These are phyloP conservation scores for Carex myosuroides DNA, from an alignment of 176 grass and related monocot species.

Conservation along the genomic window DNA sequence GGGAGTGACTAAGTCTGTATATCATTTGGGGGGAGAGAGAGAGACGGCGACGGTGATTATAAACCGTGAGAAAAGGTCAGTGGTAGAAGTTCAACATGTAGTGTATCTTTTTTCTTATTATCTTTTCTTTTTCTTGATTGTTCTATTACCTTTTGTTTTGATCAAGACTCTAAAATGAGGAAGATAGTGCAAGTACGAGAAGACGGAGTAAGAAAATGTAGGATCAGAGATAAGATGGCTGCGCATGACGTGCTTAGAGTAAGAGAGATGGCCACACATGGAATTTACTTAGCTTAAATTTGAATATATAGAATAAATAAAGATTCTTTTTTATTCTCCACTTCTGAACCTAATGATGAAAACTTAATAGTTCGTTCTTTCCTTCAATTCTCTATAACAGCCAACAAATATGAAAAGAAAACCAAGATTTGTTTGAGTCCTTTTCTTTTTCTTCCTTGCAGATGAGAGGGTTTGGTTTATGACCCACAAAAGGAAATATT, in stretches of 20 bases:
- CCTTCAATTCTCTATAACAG: not conserved
- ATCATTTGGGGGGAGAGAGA: not conserved
- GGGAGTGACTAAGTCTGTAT: not conserved
- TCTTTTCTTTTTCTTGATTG: not conserved
- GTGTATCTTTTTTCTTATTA: not conserved
- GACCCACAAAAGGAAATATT: not conserved
- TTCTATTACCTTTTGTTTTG: not conserved
- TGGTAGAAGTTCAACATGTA: not conserved
- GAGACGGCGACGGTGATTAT: not conserved
- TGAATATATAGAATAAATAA: not conserved
- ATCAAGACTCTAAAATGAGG: not conserved
- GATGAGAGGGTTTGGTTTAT: not conserved
- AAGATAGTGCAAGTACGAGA: not conserved
- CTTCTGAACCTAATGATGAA: not conserved
- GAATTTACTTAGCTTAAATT: not conserved
- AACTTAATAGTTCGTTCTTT: not conserved
- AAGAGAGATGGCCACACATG: not conserved
- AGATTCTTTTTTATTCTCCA: no score
- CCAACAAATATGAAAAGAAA: not conserved
- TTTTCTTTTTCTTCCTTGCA: not conserved
- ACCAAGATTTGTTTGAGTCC: not conserved
- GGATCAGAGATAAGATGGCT: not conserved
- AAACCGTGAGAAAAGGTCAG: not conserved
- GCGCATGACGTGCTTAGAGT: not conserved
- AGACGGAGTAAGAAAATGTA: not conserved